These are phyloP conservation scores for Colletotrichum sp. DNA, from an alignment of 2,329 filamentous ascomycete species.

Conservation along the genomic window DNA sequence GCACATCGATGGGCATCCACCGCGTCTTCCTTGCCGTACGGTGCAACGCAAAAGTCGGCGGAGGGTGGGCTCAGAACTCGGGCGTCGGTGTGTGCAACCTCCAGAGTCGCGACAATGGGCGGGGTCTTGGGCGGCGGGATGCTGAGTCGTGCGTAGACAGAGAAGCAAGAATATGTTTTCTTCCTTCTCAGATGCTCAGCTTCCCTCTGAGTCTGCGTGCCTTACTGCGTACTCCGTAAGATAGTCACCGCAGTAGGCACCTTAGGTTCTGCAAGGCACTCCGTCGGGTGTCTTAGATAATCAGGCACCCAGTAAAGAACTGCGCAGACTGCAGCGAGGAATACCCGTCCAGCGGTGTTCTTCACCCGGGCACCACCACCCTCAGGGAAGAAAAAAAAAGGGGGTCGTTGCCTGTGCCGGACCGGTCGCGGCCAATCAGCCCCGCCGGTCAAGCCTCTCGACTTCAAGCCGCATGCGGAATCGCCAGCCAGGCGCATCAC, in stretches of 20 bases:
- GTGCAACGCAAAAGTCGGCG: neutral
- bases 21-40: neutral
- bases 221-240: neutral
- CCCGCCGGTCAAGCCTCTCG: slow-evolving; percentile 3
- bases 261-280: neutral
- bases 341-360: neutral
- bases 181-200: neutral
- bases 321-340: neutral
- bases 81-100: neutral
- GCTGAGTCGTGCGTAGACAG: neutral
- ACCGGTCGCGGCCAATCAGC: slow-evolving; percentile 14
- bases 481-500: slow-evolving; percentile 9
- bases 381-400: neutral
- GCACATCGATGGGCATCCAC: neutral
- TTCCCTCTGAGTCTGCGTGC: neutral
- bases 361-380: neutral
- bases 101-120: neutral
- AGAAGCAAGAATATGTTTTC: neutral
- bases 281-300: slow-evolving; percentile 1
- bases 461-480: slow-evolving; percentile 16
- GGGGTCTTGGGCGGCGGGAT: neutral
- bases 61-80: neutral
- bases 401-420: neutral
- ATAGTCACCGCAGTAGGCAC: neutral
- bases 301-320: neutral